These are phyloP conservation scores for Sclerotinia borealis DNA, from an alignment of 2,329 filamentous ascomycete genomes.

Conservation along the genomic window DNA sequence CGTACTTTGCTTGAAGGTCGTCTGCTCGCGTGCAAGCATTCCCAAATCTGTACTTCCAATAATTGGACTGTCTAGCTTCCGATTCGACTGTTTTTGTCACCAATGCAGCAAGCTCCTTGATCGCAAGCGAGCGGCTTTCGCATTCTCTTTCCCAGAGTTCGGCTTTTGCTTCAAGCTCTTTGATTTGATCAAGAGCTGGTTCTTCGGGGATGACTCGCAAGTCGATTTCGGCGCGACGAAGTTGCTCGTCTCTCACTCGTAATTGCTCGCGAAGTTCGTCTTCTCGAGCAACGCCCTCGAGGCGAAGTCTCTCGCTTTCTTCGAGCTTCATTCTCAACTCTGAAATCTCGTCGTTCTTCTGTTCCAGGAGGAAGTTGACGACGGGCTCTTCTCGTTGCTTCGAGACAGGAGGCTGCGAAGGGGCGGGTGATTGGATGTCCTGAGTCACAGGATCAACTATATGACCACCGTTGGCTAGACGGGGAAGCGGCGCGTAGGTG, in stretches of 20 bases:
- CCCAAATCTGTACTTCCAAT: too few relatives aligned
- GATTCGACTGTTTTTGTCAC: too few relatives aligned
- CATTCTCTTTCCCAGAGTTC: too few relatives aligned
- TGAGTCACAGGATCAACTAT: neutral
- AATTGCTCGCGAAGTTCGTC: neutral
- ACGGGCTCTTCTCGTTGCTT: neutral
- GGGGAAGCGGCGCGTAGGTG: neutral
- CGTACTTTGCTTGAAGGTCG: neutral
- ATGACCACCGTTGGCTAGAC: neutral
- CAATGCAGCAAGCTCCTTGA: too few relatives aligned
- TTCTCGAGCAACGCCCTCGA: neutral
- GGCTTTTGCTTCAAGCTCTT: neutral
- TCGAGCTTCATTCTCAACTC: neutral
- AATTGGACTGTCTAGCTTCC: too few relatives aligned
- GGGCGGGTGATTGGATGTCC: neutral
- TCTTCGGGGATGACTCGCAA: too few relatives aligned
- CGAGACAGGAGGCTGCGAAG: accelerated
- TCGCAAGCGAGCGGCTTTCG: too few relatives aligned
- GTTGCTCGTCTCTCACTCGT: neutral
- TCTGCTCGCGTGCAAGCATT: too few relatives aligned
- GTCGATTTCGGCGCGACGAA: neutral
- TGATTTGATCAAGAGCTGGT: neutral
- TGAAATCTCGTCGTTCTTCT: neutral
- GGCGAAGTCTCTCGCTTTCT: neutral
- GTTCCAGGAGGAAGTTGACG: neutral